phyloP scores from a whole-genome alignment of 163 green algal genomes.

The Chlorella variabilis region DNA sequence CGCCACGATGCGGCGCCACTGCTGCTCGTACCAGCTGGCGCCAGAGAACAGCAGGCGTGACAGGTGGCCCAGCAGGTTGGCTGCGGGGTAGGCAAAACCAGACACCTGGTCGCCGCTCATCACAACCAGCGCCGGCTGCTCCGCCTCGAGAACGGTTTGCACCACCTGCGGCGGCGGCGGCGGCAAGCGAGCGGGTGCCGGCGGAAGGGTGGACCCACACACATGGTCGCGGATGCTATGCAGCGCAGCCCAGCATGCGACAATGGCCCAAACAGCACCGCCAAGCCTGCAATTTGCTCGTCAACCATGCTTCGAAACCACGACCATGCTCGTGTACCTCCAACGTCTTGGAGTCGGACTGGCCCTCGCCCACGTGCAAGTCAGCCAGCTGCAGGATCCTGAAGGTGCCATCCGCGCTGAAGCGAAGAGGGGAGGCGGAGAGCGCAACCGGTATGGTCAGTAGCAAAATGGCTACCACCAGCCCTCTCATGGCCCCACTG shows the following conservation, averaged over 20 bases:
- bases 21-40: conserved; percentile 21
- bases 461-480: no score
- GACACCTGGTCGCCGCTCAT: conserved; percentile 21
- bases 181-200: no score
- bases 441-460: neutral
- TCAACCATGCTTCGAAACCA: no score
- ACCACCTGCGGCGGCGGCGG: neutral
- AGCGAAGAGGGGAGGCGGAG: neutral
- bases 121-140: conserved; percentile 8
- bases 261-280: no score
- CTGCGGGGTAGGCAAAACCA: conserved; percentile 8
- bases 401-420: neutral
- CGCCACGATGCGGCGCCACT: neutral
- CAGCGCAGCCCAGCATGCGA: no score
- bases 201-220: no score
- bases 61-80: neutral
- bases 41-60: neutral
- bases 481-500: no score
- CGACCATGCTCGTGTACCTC: no score
- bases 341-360: neutral
- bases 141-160: neutral
- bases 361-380: neutral
- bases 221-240: no score
- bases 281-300: no score
- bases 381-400: neutral